These are phyloP conservation scores for Boletus rex-veris DNA, from an alignment of 768 basidiomycete genomes.

Conservation along the genomic window DNA sequence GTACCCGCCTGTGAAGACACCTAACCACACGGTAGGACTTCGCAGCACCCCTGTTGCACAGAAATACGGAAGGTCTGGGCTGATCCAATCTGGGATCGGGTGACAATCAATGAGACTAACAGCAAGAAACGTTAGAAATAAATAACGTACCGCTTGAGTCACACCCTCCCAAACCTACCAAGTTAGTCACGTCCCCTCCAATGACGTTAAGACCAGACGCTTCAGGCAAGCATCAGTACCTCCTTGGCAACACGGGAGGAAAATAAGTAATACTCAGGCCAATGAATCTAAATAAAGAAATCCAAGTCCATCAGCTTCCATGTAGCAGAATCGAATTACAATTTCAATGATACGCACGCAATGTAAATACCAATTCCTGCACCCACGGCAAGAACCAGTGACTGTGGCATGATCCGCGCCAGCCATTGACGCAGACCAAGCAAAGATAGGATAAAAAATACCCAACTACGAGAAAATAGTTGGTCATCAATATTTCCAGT, in stretches of 20 bases:
- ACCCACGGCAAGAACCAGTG: slow-evolving; percentile 79
- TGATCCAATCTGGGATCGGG: slow-evolving; percentile 39
- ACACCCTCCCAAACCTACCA: slow-evolving; percentile 79
- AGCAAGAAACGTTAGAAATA: slow-evolving; percentile 1
- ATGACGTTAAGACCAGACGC: slow-evolving; percentile 69
- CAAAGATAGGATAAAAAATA: slow-evolving; percentile 77
- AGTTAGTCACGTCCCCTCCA: slow-evolving; percentile 65
- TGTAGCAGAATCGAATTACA: neutral
- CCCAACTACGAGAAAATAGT: slow-evolving; percentile 47
- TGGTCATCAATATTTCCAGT: neutral
- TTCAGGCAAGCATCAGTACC: slow-evolving; percentile 24
- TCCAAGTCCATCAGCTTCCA: slow-evolving; percentile 7
- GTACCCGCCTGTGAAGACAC: slow-evolving; percentile 79
- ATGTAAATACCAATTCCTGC: slow-evolving; percentile 88
- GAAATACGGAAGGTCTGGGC: slow-evolving; percentile 47
- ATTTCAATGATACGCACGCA: slow-evolving; percentile 47
- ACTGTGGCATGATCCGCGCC: slow-evolving; percentile 83
- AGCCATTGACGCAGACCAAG: slow-evolving; percentile 89
- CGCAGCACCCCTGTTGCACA: slow-evolving; percentile 64
- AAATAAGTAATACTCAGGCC: slow-evolving; percentile 53
- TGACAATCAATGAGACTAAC: slow-evolving; percentile 6
- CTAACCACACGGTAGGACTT: slow-evolving; percentile 83
- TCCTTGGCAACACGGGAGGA: neutral
- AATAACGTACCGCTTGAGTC: slow-evolving; percentile 40
- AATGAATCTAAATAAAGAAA: slow-evolving; percentile 51